Base-by-base conservation (phyloP, 2,329 filamentous ascomycete species). In the Phialophora tarda region DNA sequence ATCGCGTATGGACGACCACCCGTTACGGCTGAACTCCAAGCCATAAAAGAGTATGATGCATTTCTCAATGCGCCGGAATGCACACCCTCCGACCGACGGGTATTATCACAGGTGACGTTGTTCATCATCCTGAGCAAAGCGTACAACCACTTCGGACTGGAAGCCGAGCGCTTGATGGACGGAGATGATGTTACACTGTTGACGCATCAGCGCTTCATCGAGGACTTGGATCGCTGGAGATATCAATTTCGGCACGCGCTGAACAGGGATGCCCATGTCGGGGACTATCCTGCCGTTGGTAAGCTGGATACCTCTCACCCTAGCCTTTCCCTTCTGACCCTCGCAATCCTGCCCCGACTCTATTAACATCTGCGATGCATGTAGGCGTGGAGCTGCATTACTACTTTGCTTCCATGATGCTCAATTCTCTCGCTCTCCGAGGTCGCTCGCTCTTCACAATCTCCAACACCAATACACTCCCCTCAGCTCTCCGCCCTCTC, bases 1-100 rank as follows among this genome's bases (percentile, higher is more conserved):
- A 88, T 87, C 24, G 77, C 87, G 0, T 88, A 89, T 62, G 85
- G 85, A 1, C 79, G 87, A 2, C 84, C 85, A 1, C 83, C 85
- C 0, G 83, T 87, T 8, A 84, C 88, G 0, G 83, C 84, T 30
- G 86, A 88, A 59, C 85, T 88, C 62, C 76, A 80, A 14, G 82
- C 84, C 0, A 85, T 88, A 47, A 82, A 85, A 58, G 85, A 85
- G 4, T 85, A 85, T 77, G 84, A 88, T 59, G 78, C 80, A 1
- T 85, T 88, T 53, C 75, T 87, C n/a, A 79, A 82, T 41, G 80
- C 82, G 0, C 79, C 84, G 0, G 78, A 82, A 23, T 80, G 84
- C 2, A 85, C 81, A 0, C 81, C 84, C 0, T 82, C 84, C 4
- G 86, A 89, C 64, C 82, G 84, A 63, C 79, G 86, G 3, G 78